Conservation (phyloP, 1,284 basidiomycete species). For the Ceratobasidium sp. region DNA sequence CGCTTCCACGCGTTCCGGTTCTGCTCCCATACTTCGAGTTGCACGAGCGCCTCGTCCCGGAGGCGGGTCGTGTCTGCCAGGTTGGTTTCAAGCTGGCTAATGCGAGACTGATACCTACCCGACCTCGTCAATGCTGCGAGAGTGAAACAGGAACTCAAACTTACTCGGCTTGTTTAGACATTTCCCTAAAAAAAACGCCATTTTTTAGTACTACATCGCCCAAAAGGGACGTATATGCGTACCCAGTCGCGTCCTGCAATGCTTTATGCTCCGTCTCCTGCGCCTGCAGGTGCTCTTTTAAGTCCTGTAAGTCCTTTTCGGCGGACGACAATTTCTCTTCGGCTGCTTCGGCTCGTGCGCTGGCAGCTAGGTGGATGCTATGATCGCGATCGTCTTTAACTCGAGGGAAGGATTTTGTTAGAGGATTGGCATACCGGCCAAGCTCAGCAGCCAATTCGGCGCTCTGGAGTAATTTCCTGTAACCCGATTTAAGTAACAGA, state of each 20-base stretch:
- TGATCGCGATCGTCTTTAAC: neutral
- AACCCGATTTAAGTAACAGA: neutral
- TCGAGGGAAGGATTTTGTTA: neutral
- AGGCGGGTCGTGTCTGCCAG: neutral
- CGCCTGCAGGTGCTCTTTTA: neutral
- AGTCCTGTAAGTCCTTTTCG: neutral
- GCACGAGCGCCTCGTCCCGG: conserved; percentile 14
- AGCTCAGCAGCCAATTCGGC: conserved; percentile 28
- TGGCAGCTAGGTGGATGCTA: conserved; percentile 28
- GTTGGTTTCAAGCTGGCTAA: conserved; percentile 3
- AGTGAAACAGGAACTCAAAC: neutral
- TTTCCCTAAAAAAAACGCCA: neutral
- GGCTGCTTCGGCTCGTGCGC: neutral
- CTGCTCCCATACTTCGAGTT: conserved; percentile 19
- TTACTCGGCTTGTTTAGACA: conserved; percentile 11
- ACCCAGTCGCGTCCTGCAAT: neutral
- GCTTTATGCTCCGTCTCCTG: conserved; percentile 1
- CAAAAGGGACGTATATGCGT: neutral
- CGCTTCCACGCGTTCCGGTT: conserved; percentile 31
- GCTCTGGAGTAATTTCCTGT: conserved; percentile 24
- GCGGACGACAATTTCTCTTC: neutral
- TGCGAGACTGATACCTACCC: conserved; percentile 4
- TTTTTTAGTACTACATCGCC: neutral
- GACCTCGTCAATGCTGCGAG: neutral
- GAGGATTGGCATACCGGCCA: neutral